These are phyloP conservation scores for Cajanus cajan DNA, from an alignment of 306 rosid species.

Conservation along the genomic window DNA sequence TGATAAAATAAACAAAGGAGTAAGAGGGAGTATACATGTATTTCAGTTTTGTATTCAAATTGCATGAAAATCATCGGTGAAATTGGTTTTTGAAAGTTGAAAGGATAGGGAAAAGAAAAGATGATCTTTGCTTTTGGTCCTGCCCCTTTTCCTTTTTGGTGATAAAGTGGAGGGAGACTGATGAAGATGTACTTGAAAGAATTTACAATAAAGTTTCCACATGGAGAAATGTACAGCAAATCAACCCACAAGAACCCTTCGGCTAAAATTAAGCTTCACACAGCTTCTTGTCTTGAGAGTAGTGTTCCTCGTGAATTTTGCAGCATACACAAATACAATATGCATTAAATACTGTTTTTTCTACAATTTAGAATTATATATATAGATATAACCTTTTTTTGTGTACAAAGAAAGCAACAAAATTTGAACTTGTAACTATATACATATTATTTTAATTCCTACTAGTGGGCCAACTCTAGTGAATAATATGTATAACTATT, in stretches of 20 bases:
- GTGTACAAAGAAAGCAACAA: no score
- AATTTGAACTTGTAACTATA: no score
- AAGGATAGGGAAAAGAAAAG: conserved; percentile 57
- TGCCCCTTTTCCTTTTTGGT: conserved; percentile 45
- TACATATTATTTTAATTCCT: no score
- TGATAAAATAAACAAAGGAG: conserved; percentile 23
- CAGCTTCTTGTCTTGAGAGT: conserved; percentile 4
- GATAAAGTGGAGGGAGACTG: conserved; percentile 54
- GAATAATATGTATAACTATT: neutral
- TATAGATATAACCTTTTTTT: no score
- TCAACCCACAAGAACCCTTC: neutral
- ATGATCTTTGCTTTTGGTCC: conserved; percentile 52
- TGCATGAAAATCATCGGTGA: conserved; percentile 68
- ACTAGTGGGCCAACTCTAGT: no score
- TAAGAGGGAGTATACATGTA: conserved; percentile 2
- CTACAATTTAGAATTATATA: neutral
- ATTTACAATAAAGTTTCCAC: conserved; percentile 46
- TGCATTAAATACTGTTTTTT: neutral
- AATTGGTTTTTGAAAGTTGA: conserved; percentile 53
- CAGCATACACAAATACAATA: neutral
- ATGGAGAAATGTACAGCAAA: conserved; percentile 37
- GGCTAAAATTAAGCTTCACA: neutral
- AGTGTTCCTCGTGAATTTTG: neutral
- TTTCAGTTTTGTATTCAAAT: conserved; percentile 39
- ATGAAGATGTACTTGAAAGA: conserved; percentile 47